Evolutionary conservation across 345 rosid species (phyloP), one percentile per base, ranked within the genome.

Genomic region (Arabis hirsuta): DNA sequence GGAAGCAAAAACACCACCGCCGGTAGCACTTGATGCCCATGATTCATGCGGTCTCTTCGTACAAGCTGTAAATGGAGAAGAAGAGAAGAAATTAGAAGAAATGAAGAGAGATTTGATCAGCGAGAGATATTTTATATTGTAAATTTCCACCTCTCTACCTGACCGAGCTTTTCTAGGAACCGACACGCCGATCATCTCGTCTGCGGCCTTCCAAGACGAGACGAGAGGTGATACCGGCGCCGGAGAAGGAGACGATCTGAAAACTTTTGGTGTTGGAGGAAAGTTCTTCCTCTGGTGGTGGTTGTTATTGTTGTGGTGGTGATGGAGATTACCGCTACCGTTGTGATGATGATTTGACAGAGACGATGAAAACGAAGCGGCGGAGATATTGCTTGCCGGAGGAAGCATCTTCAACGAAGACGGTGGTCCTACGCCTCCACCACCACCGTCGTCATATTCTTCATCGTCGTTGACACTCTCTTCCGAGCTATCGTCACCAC

Each of bases 121-220:
- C 31, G 48, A 55, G 65, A 54, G 34, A 46, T 41, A 55, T 44
- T 10, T 5, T 4, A 71, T 5, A 70, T 55, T 56, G 62, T 55
- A 76, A 70, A 69, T 78, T 79, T 88, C 92, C 91, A 88, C 91
- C 85, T 83, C 96, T 81, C 84, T 90, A 95, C 99, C 99, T 92
- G 99, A 88, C 86, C 99, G 98, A 84, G 99, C 99, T 90, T 92
- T 95, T 80, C 99, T 80, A 69, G 99, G 99, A 54, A 95, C 99
- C 71, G 97, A 82, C 44, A 92, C 97, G 12, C 98, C 92, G 79
- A 95, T 95, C 98, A 95, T 88, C 82, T 95, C 99, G 47, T 90
- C 99, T 0, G 89, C 85, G 10, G 94, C 87, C 70, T 88, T 90
- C 96, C 96, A 88, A 1, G 84, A 41, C 4, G 81, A 64, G 1